phyloP scores from a whole-genome alignment of 1,284 basidiomycete species.

The Coniophora puteana region DNA sequence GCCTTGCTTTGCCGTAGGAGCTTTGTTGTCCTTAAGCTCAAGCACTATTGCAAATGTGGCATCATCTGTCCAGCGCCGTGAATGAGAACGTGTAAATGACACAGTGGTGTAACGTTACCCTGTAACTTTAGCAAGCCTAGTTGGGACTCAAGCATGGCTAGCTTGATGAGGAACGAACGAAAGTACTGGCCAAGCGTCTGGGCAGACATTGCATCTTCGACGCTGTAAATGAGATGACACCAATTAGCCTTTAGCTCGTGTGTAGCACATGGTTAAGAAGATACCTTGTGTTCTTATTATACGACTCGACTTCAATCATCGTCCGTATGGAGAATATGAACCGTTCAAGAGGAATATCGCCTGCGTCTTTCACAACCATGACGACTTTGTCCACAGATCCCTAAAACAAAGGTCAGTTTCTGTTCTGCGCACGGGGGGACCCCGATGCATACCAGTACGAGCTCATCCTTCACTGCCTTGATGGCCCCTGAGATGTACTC shows the following conservation, averaged over 20 bases:
- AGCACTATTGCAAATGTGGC: constrained; percentile 80
- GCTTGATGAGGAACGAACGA: constrained; percentile 81
- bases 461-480: constrained; percentile 72
- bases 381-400: constrained; percentile 73
- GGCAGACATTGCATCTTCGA: constrained; percentile 65
- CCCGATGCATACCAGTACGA: constrained; percentile 49
- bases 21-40: constrained; percentile 71
- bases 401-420: constrained; percentile 30
- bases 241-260: too few species aligned
- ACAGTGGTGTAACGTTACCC: constrained; percentile 32
- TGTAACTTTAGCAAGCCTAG: constrained; percentile 56
- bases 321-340: constrained; percentile 77
- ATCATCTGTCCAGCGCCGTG: constrained; percentile 48
- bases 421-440: not conserved
- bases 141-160: constrained; percentile 78
- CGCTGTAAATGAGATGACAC: constrained; percentile 33
- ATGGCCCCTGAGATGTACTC: constrained; percentile 85
- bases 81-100: constrained; percentile 1
- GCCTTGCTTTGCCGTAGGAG: constrained; percentile 49
- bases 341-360: constrained; percentile 73
- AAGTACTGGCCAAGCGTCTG: constrained; percentile 72
- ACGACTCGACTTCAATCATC: constrained; percentile 66
- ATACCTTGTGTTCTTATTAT: constrained; percentile 61
- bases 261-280: too few species aligned
- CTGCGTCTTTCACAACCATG: constrained; percentile 75